Evolutionary conservation across 1,284 basidiomycete genomes (phyloP).

Genomic region (Flammula alnicola): DNA sequence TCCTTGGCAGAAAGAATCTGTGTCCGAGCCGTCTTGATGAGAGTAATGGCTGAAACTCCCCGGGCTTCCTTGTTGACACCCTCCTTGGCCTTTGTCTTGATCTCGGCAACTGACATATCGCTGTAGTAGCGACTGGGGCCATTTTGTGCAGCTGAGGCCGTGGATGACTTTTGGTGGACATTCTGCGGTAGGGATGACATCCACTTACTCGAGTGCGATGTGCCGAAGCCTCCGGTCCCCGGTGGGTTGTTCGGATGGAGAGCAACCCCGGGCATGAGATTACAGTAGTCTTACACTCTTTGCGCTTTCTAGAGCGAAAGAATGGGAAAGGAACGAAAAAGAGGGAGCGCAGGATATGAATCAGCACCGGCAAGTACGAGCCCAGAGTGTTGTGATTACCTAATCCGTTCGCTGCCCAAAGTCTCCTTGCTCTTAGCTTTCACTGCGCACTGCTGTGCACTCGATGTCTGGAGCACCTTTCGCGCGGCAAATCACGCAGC

Average conservation of each 20-base stretch:
- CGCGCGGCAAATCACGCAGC: no score
- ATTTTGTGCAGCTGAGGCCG: slow-evolving; percentile 20
- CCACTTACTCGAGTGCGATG: slow-evolving; percentile 20
- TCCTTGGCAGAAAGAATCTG: slow-evolving; percentile 56
- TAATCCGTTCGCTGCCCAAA: slow-evolving; percentile 14
- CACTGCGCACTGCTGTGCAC: background rate
- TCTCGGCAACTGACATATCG: slow-evolving; percentile 57
- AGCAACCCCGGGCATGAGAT: slow-evolving; percentile 25
- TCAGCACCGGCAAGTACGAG: slow-evolving; percentile 10
- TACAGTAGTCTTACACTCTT: background rate
- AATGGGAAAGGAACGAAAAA: background rate
- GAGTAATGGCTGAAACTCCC: slow-evolving; percentile 56
- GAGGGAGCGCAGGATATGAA: slow-evolving; percentile 13
- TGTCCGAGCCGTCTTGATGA: slow-evolving; percentile 63
- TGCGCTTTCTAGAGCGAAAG: slow-evolving; percentile 9
- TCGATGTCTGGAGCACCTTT: background rate
- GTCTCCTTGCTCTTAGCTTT: no score
- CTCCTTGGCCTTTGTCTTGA: slow-evolving; percentile 67
- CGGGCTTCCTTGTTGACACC: slow-evolving; percentile 55
- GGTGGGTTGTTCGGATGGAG: slow-evolving; percentile 20
- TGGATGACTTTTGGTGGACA: slow-evolving; percentile 13
- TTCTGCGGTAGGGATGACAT: slow-evolving; percentile 11
- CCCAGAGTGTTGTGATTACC: slow-evolving; percentile 12
- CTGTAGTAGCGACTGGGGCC: slow-evolving; percentile 26
- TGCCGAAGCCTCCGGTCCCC: slow-evolving; percentile 15